Percentiles rank a stretch among this genome's conserved stretches.
Conservation (phyloP, 140 eudicot genomes). For the Artemisia princeps region DNA sequence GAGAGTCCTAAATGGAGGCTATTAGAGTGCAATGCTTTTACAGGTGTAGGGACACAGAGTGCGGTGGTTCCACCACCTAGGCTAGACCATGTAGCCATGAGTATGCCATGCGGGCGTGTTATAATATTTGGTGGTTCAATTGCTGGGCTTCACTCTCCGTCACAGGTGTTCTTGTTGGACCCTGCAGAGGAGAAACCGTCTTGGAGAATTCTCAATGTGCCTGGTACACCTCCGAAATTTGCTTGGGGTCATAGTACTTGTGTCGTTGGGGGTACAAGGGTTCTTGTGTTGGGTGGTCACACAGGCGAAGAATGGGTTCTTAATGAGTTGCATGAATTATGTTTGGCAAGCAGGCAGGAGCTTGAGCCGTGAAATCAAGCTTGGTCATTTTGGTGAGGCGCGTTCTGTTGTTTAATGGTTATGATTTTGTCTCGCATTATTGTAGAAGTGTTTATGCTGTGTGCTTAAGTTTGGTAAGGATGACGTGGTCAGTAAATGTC, state of each 20-base stretch:
- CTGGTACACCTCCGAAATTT: slow-evolving; percentile 75
- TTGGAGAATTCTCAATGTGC: slow-evolving; percentile 71
- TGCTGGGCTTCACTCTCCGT: slow-evolving; percentile 81
- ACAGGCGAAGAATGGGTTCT: slow-evolving; percentile 91
- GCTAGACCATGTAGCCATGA: slow-evolving; percentile 83
- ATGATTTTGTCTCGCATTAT: not conserved
- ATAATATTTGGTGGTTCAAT: slow-evolving; percentile 84
- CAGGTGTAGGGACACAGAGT: slow-evolving; percentile 64
- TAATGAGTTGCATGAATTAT: slow-evolving; percentile 74
- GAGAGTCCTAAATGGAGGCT: slow-evolving; percentile 74
- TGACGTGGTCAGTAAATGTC: not conserved
- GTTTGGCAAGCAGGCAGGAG: slow-evolving; percentile 69
- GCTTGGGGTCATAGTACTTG: slow-evolving; percentile 98
- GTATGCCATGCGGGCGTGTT: slow-evolving; percentile 87
- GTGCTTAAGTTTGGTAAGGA: not conserved
- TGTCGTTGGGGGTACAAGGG: slow-evolving; percentile 84
- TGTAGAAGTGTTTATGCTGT: not conserved
- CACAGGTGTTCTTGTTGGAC: slow-evolving; percentile 72
- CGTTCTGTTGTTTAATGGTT: not conserved
- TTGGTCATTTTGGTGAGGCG: slow-evolving; percentile 5
- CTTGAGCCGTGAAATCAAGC: slow-evolving; percentile 34
- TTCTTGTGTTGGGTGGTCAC: slow-evolving; percentile 76
- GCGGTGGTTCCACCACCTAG: slow-evolving; percentile 85
- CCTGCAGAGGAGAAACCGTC: slow-evolving; percentile 78
- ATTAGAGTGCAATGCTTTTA: slow-evolving; percentile 62